Evolutionary conservation across 2,329 filamentous ascomycete genomes (phyloP), one percentile per base, ranked within the genome.

Genomic region (Stachybotrys echinatus): DNA sequence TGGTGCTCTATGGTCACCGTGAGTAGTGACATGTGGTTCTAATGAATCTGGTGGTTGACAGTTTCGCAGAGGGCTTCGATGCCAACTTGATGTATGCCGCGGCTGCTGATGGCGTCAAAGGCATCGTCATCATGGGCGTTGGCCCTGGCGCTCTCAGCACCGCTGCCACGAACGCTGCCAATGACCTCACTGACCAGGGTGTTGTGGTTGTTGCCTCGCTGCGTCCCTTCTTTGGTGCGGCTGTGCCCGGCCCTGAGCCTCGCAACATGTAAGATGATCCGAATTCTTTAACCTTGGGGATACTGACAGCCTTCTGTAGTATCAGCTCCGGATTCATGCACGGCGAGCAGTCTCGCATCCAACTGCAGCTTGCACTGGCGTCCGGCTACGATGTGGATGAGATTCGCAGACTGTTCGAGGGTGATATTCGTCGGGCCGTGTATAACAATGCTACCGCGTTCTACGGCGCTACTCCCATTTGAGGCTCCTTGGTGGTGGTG

Each of bases 1-100:
- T 74, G 51, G 74, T 76, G 18, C 52, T 77, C 5, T 76, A 74
- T 53, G 65, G 70, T 0, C 72, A 79, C 54, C 70, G 62, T 65
- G 52, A 50, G 62, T 58, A 12, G 21, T 31, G 12, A 12, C n/a
- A n/a, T n/a, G n/a, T n/a, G n/a, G n/a, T n/a, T n/a, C n/a, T n/a
- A n/a, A n/a, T n/a, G n/a, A n/a, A n/a, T n/a, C n/a, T n/a, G n/a
- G 4, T 2, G 12, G 14, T 42, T 54, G 8, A 54, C 45, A 10
- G 22, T 6, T 39, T 19, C 3, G 18, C 46, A 65, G 62, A 66
- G 60, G 63, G 65, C 20, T 63, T 64, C 42, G 63, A 65, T 21
- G 59, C 60, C 7, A 59, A 58, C 0, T 47, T 65, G 46, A 63
- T 66, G 55, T 56, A 62, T 31, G 57, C 62, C 3, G 64, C 64